phyloP scores from a whole-genome alignment of 2,329 filamentous ascomycete genomes.

The Exophiala phaeomuriformis region DNA sequence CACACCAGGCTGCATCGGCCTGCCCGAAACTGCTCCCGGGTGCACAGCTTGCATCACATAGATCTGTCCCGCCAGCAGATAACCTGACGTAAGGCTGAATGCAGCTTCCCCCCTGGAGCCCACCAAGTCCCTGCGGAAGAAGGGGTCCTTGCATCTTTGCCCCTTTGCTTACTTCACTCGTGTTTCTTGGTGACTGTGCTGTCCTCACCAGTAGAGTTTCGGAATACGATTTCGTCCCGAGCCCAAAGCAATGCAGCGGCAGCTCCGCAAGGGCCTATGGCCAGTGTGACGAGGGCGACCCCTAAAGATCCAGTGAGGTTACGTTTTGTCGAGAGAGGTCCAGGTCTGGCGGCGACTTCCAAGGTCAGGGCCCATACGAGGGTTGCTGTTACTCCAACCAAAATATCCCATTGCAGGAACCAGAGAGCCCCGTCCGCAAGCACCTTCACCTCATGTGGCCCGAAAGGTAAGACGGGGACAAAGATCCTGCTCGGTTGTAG shows the following conservation, averaged over 20 bases:
- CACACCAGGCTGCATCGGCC: no score
- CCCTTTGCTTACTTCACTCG: conserved; percentile 7
- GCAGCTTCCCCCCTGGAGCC: no score
- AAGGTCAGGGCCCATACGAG: conserved; percentile 42
- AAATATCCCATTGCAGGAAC: conserved; percentile 46
- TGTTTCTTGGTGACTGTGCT: conserved; percentile 26
- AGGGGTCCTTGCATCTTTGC: not conserved
- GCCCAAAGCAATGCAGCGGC: conserved; percentile 44
- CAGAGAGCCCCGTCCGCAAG: conserved; percentile 39
- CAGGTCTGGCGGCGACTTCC: conserved; percentile 30
- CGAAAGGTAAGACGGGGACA: conserved; percentile 32
- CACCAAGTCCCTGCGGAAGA: no score
- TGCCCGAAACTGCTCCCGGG: no score
- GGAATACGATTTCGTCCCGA: conserved; percentile 41
- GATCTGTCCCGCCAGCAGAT: no score
- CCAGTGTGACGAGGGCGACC: conserved; percentile 30
- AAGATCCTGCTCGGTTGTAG: conserved; percentile 38
- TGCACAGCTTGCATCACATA: no score
- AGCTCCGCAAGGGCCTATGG: conserved; percentile 41
- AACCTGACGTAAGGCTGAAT: no score
- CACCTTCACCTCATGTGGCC: conserved; percentile 28
- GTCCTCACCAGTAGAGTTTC: conserved; percentile 30
- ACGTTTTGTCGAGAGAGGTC: conserved; percentile 27
- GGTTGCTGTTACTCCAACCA: conserved; percentile 38
- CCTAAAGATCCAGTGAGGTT: conserved; percentile 31